These are phyloP conservation scores for Termitomyces sp. DNA, from an alignment of 768 basidiomycete genomes.

Conservation along the genomic window DNA sequence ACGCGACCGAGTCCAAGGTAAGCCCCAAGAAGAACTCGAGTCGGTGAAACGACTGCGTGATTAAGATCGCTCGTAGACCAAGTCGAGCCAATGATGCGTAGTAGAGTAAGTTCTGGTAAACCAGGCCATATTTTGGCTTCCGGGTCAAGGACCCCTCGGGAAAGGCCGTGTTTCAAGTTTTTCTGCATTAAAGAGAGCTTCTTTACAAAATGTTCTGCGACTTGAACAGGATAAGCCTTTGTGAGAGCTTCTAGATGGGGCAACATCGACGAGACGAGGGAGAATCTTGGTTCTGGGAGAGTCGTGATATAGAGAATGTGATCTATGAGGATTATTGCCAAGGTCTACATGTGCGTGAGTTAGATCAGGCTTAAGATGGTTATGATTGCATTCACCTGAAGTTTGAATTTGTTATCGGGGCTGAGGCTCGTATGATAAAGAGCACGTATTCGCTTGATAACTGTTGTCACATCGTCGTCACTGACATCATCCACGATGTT, in stretches of 20 bases:
- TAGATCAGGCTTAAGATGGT: background rate
- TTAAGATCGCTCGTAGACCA: slow-evolving; percentile 97
- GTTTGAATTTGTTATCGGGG: slow-evolving; percentile 86
- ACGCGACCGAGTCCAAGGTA: slow-evolving; percentile 86
- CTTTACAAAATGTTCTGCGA: slow-evolving; percentile 73
- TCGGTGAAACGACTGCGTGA: slow-evolving; percentile 84
- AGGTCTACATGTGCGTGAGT: slow-evolving; percentile 39
- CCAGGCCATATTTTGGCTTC: slow-evolving; percentile 88
- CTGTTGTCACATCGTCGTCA: slow-evolving; percentile 70
- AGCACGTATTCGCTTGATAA: slow-evolving; percentile 87
- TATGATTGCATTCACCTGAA: slow-evolving; percentile 59
- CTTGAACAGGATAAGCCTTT: slow-evolving; percentile 74
- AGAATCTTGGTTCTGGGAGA: slow-evolving; percentile 56
- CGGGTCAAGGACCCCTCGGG: slow-evolving; percentile 55
- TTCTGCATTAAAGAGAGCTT: slow-evolving; percentile 92
- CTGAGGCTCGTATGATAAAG: slow-evolving; percentile 92
- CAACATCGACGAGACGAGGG: slow-evolving; percentile 59
- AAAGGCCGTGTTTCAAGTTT: slow-evolving; percentile 82
- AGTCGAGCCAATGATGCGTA: slow-evolving; percentile 74
- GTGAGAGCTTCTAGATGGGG: slow-evolving; percentile 80
- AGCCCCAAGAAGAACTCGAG: slow-evolving; percentile 84
- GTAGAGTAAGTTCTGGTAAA: slow-evolving; percentile 71
- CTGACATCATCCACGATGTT: slow-evolving; percentile 69
- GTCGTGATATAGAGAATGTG: slow-evolving; percentile 78
- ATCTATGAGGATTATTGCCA: slow-evolving; percentile 81